phyloP scores from a whole-genome alignment of 1,139 yeast species.

The Petasospora rhodanensis region DNA sequence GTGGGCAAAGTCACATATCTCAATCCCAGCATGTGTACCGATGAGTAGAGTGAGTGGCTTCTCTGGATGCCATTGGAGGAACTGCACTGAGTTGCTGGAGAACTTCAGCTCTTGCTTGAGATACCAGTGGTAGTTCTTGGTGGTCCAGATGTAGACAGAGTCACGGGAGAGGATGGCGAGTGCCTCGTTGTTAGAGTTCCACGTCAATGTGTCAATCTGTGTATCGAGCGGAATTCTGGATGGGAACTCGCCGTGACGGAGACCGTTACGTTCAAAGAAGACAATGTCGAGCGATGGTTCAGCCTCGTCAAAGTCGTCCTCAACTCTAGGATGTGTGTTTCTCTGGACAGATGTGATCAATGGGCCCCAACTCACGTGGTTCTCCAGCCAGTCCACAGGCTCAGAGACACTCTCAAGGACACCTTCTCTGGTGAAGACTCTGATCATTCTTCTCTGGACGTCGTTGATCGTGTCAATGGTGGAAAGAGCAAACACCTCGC shows the following conservation, averaged over 20 bases:
- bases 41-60: constrained; percentile 72
- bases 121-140: constrained; percentile 94
- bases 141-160: constrained; percentile 80
- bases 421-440: constrained; percentile 82
- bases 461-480: constrained; percentile 46
- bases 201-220: constrained; percentile 49
- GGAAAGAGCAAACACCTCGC: constrained; percentile 73
- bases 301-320: constrained; percentile 12
- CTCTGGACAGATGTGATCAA: constrained; percentile 81
- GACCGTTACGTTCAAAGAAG: constrained; percentile 90
- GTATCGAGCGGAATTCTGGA: constrained; percentile 52
- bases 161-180: constrained; percentile 62
- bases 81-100: constrained; percentile 34
- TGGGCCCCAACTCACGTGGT: constrained; percentile 81
- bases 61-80: constrained; percentile 83
- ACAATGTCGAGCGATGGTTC: constrained; percentile 44
- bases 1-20: constrained; percentile 66
- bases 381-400: constrained; percentile 81
- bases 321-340: constrained; percentile 28
- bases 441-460: constrained; percentile 64
- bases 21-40: constrained; percentile 48
- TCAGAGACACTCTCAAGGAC: constrained; percentile 80
- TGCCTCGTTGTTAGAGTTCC: constrained; percentile 84
- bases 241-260: constrained; percentile 83
- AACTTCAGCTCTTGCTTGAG: constrained; percentile 68